Evolutionary conservation across 2,329 filamentous ascomycete genomes (phyloP), one percentile per base, ranked within the genome.

Genomic region (Ophiostoma montium): DNA sequence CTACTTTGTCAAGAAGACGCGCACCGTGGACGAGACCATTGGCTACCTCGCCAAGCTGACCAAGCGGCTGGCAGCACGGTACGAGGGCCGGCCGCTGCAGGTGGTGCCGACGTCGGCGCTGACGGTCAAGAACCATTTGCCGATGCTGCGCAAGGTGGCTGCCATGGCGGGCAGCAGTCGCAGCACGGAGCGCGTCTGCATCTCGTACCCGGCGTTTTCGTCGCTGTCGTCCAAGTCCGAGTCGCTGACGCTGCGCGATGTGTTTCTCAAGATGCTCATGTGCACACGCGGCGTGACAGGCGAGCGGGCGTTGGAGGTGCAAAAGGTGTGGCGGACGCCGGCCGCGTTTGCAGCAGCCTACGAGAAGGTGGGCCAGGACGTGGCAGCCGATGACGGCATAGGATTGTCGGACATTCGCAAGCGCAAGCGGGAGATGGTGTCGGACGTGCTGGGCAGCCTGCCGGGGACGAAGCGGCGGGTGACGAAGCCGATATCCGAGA

Each of bases 241-340:
- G 47, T 75, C 75, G 51, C 75, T 87, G 57, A 85, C 84, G 0
- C 66, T 90, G 10, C 71, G 83, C 49, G 86, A 92, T 57, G 63
- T 89, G 0, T 90, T 78, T 56, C 66, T 92, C 23, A 89, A 89
- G 63, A 90, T 92, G 84, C 71, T 92, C 44, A 88, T 92, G 84
- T 86, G 82, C 54, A 86, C 76, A 2, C 75, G 75, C 49, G 83
- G 84, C 1, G 70, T 92, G 12, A 85, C 82, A 1, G 83, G 82
- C 3, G 84, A 89, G 57, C 86, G 84, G 57, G 86, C 86, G 0
- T 63, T 89, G 5, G 84, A 86, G 63, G 86, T 92, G 12, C 85
- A 90, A 59, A 80, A 78, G 56, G 67, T 71, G n/a, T 92, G 85
- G 83, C 76, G 72, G 55, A 90, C 85, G 2, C 86, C 86, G 0